Conservation (phyloP, 1,139 yeast species). For the Geotrichum candidum region DNA sequence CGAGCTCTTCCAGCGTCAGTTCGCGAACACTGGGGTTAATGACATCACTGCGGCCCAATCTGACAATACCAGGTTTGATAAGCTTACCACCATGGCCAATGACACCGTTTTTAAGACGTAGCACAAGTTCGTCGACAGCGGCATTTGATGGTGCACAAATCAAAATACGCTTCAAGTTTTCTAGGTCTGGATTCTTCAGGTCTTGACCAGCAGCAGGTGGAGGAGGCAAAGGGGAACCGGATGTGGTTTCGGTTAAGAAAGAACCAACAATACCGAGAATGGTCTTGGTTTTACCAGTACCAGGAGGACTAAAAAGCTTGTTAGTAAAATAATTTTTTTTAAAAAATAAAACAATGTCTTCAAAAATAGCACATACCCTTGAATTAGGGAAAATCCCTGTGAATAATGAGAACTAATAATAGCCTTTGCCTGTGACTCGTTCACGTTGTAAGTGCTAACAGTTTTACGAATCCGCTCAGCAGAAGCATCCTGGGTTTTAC, state of each 20-base stretch:
- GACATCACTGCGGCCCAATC: slow-evolving; percentile 87
- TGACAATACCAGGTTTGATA: slow-evolving; percentile 67
- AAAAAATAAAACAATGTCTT: background rate
- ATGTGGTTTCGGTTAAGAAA: slow-evolving; percentile 45
- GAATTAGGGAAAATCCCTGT: slow-evolving; percentile 82
- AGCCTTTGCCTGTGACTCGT: slow-evolving; percentile 86
- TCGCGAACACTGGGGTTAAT: slow-evolving; percentile 78
- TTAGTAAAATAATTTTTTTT: slow-evolving; percentile 6
- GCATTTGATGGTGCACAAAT: slow-evolving; percentile 99
- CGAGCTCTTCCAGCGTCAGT: slow-evolving; percentile 79
- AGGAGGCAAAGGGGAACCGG: slow-evolving; percentile 30
- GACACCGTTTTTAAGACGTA: slow-evolving; percentile 75
- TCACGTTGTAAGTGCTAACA: slow-evolving; percentile 51
- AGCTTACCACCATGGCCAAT: slow-evolving; percentile 47
- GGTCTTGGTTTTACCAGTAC: slow-evolving; percentile 97
- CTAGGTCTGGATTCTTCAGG: slow-evolving; percentile 29
- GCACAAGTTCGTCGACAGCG: slow-evolving; percentile 94
- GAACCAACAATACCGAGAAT: slow-evolving; percentile 88
- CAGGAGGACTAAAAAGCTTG: slow-evolving; percentile 55
- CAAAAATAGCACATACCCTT: slow-evolving; percentile 46
- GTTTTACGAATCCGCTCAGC: slow-evolving; percentile 40
- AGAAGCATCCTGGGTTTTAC: slow-evolving; percentile 28
- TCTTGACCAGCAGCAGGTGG: slow-evolving; percentile 33
- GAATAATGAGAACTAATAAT: slow-evolving; percentile 63
- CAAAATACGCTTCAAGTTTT: slow-evolving; percentile 49